Conservation (phyloP, 352 stramenopile genomes). For the Phytophthora lateralis region DNA sequence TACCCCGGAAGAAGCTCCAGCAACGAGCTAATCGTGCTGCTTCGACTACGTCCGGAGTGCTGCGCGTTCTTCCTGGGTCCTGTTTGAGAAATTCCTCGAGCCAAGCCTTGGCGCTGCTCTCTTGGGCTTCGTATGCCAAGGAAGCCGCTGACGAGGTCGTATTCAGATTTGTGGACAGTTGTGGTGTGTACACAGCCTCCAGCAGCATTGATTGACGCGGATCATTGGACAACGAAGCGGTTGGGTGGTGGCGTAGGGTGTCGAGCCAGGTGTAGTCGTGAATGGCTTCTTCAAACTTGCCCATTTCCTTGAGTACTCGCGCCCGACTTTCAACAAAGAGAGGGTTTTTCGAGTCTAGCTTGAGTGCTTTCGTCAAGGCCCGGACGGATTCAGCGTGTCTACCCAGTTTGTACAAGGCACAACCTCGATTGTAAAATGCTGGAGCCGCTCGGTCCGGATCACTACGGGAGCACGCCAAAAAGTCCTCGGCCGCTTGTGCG, state of each 20-base stretch:
- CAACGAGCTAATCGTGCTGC: slow-evolving; percentile 33
- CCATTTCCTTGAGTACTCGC: slow-evolving; percentile 61
- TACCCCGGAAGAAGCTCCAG: slow-evolving; percentile 65
- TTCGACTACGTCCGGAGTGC: slow-evolving; percentile 28
- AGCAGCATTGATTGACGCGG: slow-evolving; percentile 20
- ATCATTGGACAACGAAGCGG: slow-evolving; percentile 33
- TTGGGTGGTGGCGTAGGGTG: slow-evolving; percentile 39
- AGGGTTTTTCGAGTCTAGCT: slow-evolving; percentile 68
- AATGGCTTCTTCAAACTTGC: slow-evolving; percentile 71
- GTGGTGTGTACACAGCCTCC: slow-evolving; percentile 6
- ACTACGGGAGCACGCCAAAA: slow-evolving; percentile 48
- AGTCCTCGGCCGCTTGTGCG: slow-evolving; percentile 54
- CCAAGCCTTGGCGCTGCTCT: slow-evolving; percentile 45
- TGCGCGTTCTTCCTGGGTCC: slow-evolving; percentile 31
- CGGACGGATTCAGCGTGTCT: slow-evolving; percentile 50
- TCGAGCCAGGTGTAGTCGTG: slow-evolving; percentile 74
- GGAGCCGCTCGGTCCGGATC: slow-evolving; percentile 45
- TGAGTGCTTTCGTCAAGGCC: slow-evolving; percentile 67
- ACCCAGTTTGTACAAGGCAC: slow-evolving; percentile 56
- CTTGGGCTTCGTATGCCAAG: slow-evolving; percentile 36
- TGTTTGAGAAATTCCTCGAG: slow-evolving; percentile 49
- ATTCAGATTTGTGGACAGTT: not conserved
- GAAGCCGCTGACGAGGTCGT: slow-evolving; percentile 35
- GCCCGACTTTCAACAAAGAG: slow-evolving; percentile 71
- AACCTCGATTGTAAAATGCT: slow-evolving; percentile 68